phyloP scores from a whole-genome alignment of 495 filamentous ascomycete species.

The Penicillium taxi region DNA sequence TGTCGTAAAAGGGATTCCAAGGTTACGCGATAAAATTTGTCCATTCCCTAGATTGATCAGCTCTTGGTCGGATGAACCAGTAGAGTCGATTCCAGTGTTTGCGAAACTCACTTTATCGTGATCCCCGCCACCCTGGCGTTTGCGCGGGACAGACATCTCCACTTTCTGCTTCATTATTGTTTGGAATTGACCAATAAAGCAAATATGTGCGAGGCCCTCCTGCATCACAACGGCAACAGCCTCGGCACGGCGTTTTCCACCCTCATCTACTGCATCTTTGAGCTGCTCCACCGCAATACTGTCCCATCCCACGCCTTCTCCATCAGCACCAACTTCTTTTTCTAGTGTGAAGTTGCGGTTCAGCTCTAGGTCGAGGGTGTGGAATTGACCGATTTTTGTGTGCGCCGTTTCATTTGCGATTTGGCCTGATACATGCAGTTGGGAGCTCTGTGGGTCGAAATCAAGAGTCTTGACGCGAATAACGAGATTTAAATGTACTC shows the following conservation, averaged over 20 bases:
- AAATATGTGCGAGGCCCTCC: conserved; percentile 88
- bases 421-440: conserved; percentile 77
- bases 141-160: conserved; percentile 75
- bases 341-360: conserved; percentile 80
- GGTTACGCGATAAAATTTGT: conserved; percentile 72
- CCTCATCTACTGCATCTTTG: conserved; percentile 66
- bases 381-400: conserved; percentile 75
- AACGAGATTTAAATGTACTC: conserved; percentile 69
- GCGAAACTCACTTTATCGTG: conserved; percentile 51
- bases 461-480: conserved; percentile 78
- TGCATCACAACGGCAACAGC: conserved; percentile 90
- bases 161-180: conserved; percentile 82
- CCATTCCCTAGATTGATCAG: conserved; percentile 44
- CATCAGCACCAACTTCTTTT: conserved; percentile 44
- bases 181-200: conserved; percentile 83
- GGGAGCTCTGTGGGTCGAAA: conserved; percentile 78
- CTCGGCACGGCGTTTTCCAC: conserved; percentile 60
- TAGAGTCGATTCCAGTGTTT: not conserved
- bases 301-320: conserved; percentile 71
- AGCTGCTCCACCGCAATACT: conserved; percentile 74
- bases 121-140: conserved; percentile 53
- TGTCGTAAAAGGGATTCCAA: conserved; percentile 68
- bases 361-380: conserved; percentile 85
- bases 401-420: conserved; percentile 77
- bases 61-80: not conserved